phyloP scores from a whole-genome alignment of 768 basidiomycete species.

The Coprinopsis sp. region DNA sequence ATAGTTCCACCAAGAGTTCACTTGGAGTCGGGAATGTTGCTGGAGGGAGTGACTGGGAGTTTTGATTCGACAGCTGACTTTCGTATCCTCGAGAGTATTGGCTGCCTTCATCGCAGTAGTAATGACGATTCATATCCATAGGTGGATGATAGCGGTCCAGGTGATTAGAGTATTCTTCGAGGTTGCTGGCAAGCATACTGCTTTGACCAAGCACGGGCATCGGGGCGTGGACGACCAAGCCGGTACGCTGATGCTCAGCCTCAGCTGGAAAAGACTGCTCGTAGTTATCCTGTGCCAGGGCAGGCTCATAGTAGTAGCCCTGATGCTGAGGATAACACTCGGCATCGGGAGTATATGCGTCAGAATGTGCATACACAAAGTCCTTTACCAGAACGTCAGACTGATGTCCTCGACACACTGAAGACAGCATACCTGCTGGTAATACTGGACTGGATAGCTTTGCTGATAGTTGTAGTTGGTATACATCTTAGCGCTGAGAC shows the following conservation, averaged over 20 bases:
- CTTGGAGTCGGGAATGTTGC: conserved; percentile 61
- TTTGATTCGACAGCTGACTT: neutral
- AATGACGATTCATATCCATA: neutral
- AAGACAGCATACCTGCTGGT: too few relatives aligned
- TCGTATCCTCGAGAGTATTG: neutral
- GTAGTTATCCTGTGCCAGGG: neutral
- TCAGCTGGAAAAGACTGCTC: neutral
- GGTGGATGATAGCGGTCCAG: neutral
- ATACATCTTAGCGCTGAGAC: too few relatives aligned
- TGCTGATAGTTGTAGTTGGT: too few relatives aligned
- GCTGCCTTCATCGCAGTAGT: neutral
- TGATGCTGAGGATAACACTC: neutral
- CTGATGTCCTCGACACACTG: too few relatives aligned
- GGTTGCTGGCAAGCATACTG: neutral
- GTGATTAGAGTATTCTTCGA: neutral
- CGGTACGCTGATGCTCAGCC: conserved; percentile 1
- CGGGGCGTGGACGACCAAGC: conserved; percentile 9
- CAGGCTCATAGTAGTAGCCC: neutral
- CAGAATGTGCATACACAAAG: too few relatives aligned
- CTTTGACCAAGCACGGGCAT: conserved; percentile 7
- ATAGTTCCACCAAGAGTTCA: conserved; percentile 51
- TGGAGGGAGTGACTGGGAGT: neutral
- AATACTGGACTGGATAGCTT: too few relatives aligned
- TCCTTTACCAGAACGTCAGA: too few relatives aligned
- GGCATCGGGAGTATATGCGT: too few relatives aligned